Conservation (phyloP, 495 filamentous ascomycete species). For the Aspergillus campestris region DNA sequence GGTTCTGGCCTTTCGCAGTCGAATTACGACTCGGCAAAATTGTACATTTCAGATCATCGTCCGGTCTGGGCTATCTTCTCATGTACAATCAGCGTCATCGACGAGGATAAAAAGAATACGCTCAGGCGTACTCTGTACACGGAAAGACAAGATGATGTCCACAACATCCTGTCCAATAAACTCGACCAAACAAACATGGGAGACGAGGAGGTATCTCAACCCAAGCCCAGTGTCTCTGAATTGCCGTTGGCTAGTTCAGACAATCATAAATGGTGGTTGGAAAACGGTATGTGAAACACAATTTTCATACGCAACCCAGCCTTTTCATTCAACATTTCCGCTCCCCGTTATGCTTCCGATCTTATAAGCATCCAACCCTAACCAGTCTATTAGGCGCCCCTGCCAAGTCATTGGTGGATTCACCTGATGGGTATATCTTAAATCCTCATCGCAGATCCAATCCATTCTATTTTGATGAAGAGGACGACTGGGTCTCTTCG, state of each 20-base stretch:
- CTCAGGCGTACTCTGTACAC: slow-evolving; percentile 66
- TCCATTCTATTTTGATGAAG: slow-evolving; percentile 60
- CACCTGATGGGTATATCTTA: slow-evolving; percentile 52
- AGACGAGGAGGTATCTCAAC: slow-evolving; percentile 66
- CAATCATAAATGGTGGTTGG: slow-evolving; percentile 87
- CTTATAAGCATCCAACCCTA: slow-evolving; percentile 6
- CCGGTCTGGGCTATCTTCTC: slow-evolving; percentile 86
- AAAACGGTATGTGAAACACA: slow-evolving; percentile 47
- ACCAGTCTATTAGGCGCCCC: slow-evolving; percentile 47
- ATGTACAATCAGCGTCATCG: slow-evolving; percentile 68
- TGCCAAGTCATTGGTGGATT: slow-evolving; percentile 60
- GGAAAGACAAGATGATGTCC: slow-evolving; percentile 53
- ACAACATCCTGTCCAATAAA: slow-evolving; percentile 21
- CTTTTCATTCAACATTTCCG: not conserved
- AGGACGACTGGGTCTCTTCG: slow-evolving; percentile 64
- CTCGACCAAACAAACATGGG: slow-evolving; percentile 50
- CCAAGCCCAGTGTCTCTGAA: slow-evolving; percentile 67
- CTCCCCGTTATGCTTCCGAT: not conserved
- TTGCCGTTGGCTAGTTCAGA: slow-evolving; percentile 88
- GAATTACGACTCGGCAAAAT: slow-evolving; percentile 65
- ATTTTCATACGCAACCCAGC: not conserved
- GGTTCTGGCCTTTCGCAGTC: slow-evolving; percentile 75
- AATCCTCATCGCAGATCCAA: slow-evolving; percentile 73
- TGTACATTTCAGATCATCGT: slow-evolving; percentile 87
- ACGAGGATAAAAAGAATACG: slow-evolving; percentile 61